Conservation (phyloP, 2,329 filamentous ascomycete species). For the Botryotinia calthae region DNA sequence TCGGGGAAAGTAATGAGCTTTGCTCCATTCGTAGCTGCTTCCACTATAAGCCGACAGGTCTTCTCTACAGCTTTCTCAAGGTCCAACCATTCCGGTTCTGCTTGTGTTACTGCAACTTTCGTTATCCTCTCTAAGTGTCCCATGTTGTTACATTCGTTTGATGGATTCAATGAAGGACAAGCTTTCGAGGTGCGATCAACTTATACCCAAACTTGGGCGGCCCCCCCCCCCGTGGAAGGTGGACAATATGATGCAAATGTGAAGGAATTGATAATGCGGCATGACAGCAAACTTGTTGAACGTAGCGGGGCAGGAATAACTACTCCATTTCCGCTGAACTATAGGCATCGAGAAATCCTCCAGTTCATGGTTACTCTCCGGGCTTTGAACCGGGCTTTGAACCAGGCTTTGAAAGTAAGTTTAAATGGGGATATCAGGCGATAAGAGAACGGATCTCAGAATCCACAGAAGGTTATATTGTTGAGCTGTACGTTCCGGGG, state of each 20-base stretch:
- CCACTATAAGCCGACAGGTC: constrained; percentile 53
- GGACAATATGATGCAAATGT: background rate
- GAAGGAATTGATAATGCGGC: background rate
- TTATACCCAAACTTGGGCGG: background rate
- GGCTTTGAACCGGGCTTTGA: background rate
- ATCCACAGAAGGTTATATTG: background rate
- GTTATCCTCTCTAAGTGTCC: background rate
- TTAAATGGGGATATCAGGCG: background rate
- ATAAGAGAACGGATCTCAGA: background rate
- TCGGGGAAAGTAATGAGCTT: constrained; percentile 55
- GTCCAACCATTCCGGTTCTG: constrained; percentile 59
- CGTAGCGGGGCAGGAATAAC: background rate
- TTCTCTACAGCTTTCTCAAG: constrained; percentile 53
- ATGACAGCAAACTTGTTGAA: background rate
- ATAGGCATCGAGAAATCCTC: background rate
- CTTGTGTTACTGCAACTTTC: constrained; percentile 50
- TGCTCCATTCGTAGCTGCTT: constrained; percentile 52
- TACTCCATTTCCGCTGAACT: background rate
- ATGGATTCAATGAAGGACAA: background rate
- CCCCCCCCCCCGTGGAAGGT: no score
- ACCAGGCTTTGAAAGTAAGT: background rate
- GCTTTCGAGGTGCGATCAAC: background rate
- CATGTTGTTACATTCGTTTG: background rate
- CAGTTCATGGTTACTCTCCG: no score
- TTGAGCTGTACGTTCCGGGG: background rate